Base-by-base conservation (phyloP, 2,329 filamentous ascomycete genomes). In the Hypocreales sp. region DNA sequence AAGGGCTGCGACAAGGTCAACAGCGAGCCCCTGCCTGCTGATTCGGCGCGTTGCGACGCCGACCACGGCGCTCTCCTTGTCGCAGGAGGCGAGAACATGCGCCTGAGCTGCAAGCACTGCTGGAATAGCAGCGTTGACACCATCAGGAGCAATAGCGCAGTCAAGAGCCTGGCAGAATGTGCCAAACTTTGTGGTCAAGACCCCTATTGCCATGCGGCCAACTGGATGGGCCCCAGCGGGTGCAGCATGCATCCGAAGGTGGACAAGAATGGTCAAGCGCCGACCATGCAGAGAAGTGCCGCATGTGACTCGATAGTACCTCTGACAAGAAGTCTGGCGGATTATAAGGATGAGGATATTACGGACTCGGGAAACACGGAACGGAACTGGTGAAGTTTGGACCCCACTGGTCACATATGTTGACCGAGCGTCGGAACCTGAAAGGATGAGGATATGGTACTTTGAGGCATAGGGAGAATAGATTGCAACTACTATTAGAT, bases 81-180 rank as follows among this genome's bases (percentile, higher is more conserved):
- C n/a, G 16, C 21, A 15, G 26, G 25, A 7, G 25, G 32, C n/a
- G 20, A 24, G 7, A 5, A 26, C n/a, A 15, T 29, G 17, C 26
- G 32, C 8, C 20, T 34, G 15, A 17, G 15, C 13, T 31, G 26
- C 26, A 19, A 9, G 12, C 29, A 34, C 26, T 31, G 29, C 32
- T 29, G 21, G 21, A 17, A 23, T 11, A 28, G 29, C 26, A 12
- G 4, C 12, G 12, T 5, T 7, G 6, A 8, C 4, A 28, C 26
- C 9, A 24, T 29, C 18, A 15, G 15, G 13, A 12, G 2, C 3
- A 21, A 20, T 10, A 2, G 4, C 7, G 10, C 17, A n/a, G 22
- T 17, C 27, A 29, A 19, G n/a, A 34, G 23, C 24, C 17, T 34
- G 14, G 29, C 29, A 7, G 32, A 29, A 5, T 34, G 29, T 10